These are phyloP conservation scores for Plectosphaerella cucumerina DNA, from an alignment of 2,329 filamentous ascomycete genomes.

Conservation along the genomic window DNA sequence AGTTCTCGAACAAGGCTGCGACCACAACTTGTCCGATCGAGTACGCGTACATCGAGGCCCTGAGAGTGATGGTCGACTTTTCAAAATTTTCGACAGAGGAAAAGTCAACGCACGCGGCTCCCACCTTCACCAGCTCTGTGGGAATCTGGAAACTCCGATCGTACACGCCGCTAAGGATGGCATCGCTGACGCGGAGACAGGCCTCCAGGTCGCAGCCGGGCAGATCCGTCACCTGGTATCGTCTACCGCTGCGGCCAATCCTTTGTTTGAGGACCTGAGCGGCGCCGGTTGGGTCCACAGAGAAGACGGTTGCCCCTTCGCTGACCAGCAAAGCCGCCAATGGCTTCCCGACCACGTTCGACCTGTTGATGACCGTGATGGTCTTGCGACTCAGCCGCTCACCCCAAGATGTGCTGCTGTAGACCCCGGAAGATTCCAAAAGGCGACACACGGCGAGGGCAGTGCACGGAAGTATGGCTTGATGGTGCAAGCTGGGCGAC, in stretches of 20 bases:
- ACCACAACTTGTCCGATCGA: no score
- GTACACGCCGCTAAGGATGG: background rate
- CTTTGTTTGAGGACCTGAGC: background rate
- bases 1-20: no score
- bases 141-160: background rate
- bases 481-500: background rate
- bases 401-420: background rate
- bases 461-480: background rate
- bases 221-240: background rate
- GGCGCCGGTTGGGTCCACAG: background rate
- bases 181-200: background rate
- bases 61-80: no score
- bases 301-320: background rate
- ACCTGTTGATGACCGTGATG: background rate
- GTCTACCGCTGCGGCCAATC: background rate
- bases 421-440: background rate
- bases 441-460: background rate
- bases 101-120: no score
- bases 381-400: background rate
- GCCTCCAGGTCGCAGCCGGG: background rate
- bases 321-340: background rate
- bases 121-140: background rate
- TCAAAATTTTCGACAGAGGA: no score
- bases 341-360: background rate
- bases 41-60: no score